A percentile compares a stretch with the other conserved stretches of the same genome.
Conservation (phyloP, 805 yeast genomes). For the Lachancea kluyveri region DNA sequence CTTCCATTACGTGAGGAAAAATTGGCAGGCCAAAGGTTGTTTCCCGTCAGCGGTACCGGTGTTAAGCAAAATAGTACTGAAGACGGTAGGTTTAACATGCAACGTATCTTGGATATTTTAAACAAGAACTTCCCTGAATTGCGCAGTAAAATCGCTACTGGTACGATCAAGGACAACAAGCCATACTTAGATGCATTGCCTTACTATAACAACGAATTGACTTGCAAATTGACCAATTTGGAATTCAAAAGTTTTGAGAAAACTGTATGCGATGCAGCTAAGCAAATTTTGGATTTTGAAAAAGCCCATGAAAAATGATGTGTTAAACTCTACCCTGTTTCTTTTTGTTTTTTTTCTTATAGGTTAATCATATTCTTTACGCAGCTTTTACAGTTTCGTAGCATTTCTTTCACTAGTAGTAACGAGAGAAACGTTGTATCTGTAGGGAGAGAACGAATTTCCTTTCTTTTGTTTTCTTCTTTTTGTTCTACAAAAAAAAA, state of each 20-base stretch:
- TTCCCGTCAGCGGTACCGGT: slow-evolving; percentile 16
- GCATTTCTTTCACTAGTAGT: no score
- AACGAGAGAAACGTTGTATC: no score
- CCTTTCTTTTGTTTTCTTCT: no score
- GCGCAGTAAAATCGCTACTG: slow-evolving; percentile 38
- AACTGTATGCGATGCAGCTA: slow-evolving; percentile 37
- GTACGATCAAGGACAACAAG: slow-evolving; percentile 16
- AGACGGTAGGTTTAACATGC: slow-evolving; percentile 23
- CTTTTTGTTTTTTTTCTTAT: no score
- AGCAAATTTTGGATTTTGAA: slow-evolving; percentile 33
- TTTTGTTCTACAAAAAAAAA: no score
- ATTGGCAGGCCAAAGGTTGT: slow-evolving; percentile 31
- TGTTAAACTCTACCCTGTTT: no score
- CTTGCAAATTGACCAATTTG: slow-evolving; percentile 16
- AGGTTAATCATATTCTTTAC: no score
- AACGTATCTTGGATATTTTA: slow-evolving; percentile 26
- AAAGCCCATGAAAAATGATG: no score
- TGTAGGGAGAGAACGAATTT: no score
- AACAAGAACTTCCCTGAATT: slow-evolving; percentile 38
- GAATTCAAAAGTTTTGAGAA: slow-evolving; percentile 34
- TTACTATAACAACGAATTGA: slow-evolving; percentile 7
- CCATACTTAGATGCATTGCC: slow-evolving; percentile 4
- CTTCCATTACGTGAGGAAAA: slow-evolving; percentile 39
- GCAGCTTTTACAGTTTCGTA: no score
- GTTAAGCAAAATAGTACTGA: slow-evolving; percentile 20